Evolutionary conservation across 176 grass and related monocot genomes (phyloP).

Genomic region (Triticum dicoccoides): DNA sequence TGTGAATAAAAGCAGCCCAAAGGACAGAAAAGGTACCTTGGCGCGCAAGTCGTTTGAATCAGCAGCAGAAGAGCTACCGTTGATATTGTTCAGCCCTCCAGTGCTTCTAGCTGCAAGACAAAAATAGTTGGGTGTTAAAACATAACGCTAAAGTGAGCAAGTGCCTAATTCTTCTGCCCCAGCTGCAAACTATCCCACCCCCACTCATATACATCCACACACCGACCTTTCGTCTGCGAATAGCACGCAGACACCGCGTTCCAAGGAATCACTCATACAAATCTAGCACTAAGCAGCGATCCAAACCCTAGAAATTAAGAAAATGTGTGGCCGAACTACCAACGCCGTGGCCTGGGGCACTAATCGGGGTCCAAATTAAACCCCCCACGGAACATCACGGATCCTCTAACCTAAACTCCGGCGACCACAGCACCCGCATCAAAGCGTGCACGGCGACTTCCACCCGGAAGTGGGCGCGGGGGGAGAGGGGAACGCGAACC

Average conservation of each 20-base stretch:
- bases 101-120: constrained; percentile 50
- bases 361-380: constrained; percentile 4
- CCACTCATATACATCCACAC: background rate
- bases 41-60: constrained; percentile 76
- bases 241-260: background rate
- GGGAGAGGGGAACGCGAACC: constrained; percentile 13
- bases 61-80: constrained; percentile 33
- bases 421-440: background rate
- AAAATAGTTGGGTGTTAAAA: constrained; percentile 20
- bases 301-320: background rate
- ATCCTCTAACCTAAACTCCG: background rate
- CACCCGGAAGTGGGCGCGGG: background rate
- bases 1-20: background rate
- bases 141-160: background rate
- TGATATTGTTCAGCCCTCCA: constrained; percentile 48
- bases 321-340: background rate
- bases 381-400: background rate
- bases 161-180: background rate
- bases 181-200: background rate
- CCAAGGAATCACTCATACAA: background rate
- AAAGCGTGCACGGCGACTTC: background rate
- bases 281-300: background rate
- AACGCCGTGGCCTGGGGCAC: background rate
- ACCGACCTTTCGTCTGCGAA: background rate
- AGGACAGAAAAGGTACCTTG: constrained; percentile 40